Percentiles rank a stretch among this genome's conserved stretches.
phyloP scores from a whole-genome alignment of 805 yeast species.

The Metschnikowia chrysomelidarum region DNA sequence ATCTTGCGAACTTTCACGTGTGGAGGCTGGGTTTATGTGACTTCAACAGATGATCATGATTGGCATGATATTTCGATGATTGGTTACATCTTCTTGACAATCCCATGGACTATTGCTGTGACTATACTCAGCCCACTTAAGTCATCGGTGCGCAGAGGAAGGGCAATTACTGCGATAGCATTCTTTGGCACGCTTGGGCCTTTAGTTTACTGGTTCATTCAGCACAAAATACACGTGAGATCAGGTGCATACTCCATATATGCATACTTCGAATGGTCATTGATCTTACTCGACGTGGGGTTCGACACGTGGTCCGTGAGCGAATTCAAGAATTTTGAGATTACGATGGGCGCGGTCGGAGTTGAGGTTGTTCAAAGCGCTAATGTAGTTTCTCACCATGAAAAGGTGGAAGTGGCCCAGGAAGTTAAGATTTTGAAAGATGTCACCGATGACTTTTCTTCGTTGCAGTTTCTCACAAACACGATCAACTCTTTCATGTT shows the following conservation, averaged over 20 bases:
- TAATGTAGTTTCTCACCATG: neutral
- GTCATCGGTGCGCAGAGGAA: conserved; percentile 47
- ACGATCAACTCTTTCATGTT: conserved; percentile 68
- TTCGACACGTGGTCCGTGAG: conserved; percentile 78
- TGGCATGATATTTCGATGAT: conserved; percentile 97
- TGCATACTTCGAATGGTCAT: conserved; percentile 92
- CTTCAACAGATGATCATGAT: conserved; percentile 96
- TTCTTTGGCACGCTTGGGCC: conserved; percentile 81
- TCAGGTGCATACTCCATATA: conserved; percentile 96
- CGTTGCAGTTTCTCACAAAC: conserved; percentile 41
- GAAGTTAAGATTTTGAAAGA: neutral
- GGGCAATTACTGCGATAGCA: conserved; percentile 50
- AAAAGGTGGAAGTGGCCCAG: neutral
- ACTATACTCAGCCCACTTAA: conserved; percentile 47
- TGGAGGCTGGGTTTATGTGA: conserved; percentile 98
- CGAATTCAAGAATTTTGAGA: conserved; percentile 66
- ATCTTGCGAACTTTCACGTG: conserved; percentile 87
- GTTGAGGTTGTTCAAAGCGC: conserved; percentile 4
- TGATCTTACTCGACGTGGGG: conserved; percentile 77
- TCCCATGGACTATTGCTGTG: conserved; percentile 83
- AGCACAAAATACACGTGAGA: conserved; percentile 81
- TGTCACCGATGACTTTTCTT: conserved; percentile 30
- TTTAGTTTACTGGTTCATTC: conserved; percentile 82
- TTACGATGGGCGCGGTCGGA: conserved; percentile 24
- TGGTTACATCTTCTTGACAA: conserved; percentile 76